Evolutionary conservation across 192 early-diverging fungal species (phyloP).

Genomic region (Oehlia diaphana): DNA sequence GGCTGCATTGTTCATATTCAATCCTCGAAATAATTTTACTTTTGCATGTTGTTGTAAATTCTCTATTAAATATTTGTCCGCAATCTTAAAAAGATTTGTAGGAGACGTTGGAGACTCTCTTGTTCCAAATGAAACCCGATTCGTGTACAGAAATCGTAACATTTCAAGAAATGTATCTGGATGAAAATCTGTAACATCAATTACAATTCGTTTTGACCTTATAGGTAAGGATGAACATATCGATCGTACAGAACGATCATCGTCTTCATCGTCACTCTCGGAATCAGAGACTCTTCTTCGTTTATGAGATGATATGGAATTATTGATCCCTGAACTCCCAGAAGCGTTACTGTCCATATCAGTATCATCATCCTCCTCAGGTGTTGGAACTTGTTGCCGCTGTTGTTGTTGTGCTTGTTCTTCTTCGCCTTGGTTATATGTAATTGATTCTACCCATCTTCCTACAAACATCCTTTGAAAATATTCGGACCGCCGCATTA

Average conservation of each 20-base stretch:
- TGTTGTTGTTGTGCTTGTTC: background rate
- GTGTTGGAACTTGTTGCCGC: background rate
- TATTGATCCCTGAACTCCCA: background rate
- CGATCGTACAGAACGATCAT: background rate
- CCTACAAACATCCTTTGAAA: conserved; percentile 20
- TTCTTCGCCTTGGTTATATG: background rate
- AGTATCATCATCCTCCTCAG: background rate
- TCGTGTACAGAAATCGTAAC: conserved; percentile 23
- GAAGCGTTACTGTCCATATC: background rate
- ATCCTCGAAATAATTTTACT: conserved; percentile 11
- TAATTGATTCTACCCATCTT: conserved; percentile 9
- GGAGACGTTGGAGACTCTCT: background rate
- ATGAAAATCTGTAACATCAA: conserved; percentile 27
- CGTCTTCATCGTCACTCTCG: background rate
- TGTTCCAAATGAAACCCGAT: background rate
- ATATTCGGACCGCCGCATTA: conserved; percentile 13
- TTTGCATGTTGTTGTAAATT: conserved; percentile 21
- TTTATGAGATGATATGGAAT: background rate
- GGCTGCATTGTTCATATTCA: conserved; percentile 15
- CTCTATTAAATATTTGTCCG: conserved; percentile 29
- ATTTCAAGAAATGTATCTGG: conserved; percentile 22
- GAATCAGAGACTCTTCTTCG: background rate
- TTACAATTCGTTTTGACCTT: background rate
- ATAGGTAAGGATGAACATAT: background rate
- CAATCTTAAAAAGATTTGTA: conserved; percentile 4